These are phyloP conservation scores for Martensiomyces pterosporus DNA, from an alignment of 192 early-diverging fungal genomes.

Conservation along the genomic window DNA sequence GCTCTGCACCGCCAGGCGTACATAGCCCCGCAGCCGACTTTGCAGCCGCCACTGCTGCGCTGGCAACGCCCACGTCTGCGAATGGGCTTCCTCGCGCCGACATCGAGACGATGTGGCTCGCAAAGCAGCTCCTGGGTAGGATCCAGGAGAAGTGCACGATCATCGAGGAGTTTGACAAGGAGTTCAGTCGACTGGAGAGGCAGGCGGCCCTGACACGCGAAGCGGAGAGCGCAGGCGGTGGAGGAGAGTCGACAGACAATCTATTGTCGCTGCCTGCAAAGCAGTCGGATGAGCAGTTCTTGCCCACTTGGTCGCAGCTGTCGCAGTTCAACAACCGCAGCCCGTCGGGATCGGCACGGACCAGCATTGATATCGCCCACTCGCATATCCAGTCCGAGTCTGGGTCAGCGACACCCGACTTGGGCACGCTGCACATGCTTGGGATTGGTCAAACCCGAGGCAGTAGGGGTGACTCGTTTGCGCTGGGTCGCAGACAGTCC, in stretches of 20 bases:
- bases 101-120: constrained; percentile 51
- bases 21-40: background rate
- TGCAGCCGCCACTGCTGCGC: background rate
- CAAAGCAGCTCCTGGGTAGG: constrained; percentile 39
- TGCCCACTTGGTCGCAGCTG: constrained; percentile 49
- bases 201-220: constrained; percentile 43
- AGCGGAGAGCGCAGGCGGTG: constrained; percentile 21
- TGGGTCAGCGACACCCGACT: constrained; percentile 38
- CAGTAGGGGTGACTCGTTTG: no score
- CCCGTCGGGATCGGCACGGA: constrained; percentile 40
- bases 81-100: constrained; percentile 34
- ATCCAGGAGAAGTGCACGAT: constrained; percentile 41
- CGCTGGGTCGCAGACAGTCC: constrained; percentile 35
- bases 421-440: constrained; percentile 7
- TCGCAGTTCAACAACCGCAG: constrained; percentile 29
- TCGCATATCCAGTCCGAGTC: constrained; percentile 47
- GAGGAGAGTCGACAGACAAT: background rate
- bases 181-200: constrained; percentile 44
- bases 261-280: background rate
- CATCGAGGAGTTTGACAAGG: constrained; percentile 47
- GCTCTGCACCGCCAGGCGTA: no score
- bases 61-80: background rate
- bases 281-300: constrained; percentile 17
- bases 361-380: constrained; percentile 35
- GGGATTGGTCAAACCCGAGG: constrained; percentile 17